Percentiles rank a stretch among this genome's conserved stretches.
These are phyloP conservation scores for Monilinia laxa DNA, from an alignment of 2,329 filamentous ascomycete species.

Conservation along the genomic window DNA sequence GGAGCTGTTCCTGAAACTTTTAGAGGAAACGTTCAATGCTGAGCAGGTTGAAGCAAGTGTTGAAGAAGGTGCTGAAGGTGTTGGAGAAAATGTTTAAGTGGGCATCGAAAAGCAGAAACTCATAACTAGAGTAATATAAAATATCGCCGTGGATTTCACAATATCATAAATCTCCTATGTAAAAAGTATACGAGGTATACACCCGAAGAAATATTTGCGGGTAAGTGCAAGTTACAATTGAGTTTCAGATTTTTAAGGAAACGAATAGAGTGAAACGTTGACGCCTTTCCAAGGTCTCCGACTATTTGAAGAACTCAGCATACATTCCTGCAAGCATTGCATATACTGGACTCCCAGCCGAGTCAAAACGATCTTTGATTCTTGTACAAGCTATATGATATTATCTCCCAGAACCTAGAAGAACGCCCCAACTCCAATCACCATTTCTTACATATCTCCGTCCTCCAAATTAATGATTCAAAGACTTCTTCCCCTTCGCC, in stretches of 20 bases:
- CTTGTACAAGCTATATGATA: neutral
- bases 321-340: neutral
- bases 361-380: slow-evolving; percentile 8
- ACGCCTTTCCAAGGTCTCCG: neutral
- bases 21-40: neutral
- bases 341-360: slow-evolving; percentile 20
- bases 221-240: neutral
- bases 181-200: too few species aligned
- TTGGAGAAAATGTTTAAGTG: neutral
- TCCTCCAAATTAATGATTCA: slow-evolving; percentile 19
- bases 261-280: neutral
- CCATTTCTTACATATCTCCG: neutral
- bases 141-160: neutral
- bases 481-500: slow-evolving; percentile 36
- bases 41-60: neutral
- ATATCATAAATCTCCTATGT: too few species aligned
- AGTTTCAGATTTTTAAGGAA: neutral
- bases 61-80: neutral
- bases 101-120: too few species aligned
- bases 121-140: neutral
- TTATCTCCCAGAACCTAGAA: neutral
- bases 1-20: neutral
- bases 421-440: slow-evolving; percentile 18
- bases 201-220: neutral
- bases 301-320: neutral